A percentile compares a stretch with the other conserved stretches of the same genome.
Evolutionary conservation across 305 asterid species (phyloP).

Genomic region (Euphrasia arctica): DNA sequence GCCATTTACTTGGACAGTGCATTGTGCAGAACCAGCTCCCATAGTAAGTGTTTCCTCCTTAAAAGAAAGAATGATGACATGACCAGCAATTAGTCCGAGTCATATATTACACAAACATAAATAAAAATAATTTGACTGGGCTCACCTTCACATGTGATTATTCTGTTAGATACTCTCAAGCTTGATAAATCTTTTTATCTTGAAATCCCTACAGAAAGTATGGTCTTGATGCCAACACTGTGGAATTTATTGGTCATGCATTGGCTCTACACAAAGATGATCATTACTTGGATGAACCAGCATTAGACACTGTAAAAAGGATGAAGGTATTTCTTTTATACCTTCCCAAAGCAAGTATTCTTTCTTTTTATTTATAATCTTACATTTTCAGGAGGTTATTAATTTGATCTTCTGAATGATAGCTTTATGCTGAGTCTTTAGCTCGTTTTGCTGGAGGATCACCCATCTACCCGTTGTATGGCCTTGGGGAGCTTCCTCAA

Average conservation of each 20-base stretch:
- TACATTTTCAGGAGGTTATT: background rate
- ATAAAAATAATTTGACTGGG: background rate
- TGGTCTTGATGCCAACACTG: no score
- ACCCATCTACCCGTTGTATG: conserved; percentile 93
- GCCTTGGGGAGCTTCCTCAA: no score
- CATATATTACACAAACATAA: background rate
- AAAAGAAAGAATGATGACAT: conserved; percentile 7
- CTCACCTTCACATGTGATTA: conserved; percentile 4
- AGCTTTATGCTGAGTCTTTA: conserved; percentile 93
- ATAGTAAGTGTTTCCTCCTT: conserved; percentile 6
- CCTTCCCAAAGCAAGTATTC: conserved; percentile 18
- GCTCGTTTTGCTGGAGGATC: conserved; percentile 94
- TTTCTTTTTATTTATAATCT: background rate
- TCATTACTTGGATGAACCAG: conserved; percentile 78
- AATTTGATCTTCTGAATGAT: conserved; percentile 22
- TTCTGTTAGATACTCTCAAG: conserved; percentile 1
- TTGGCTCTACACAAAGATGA: conserved; percentile 92
- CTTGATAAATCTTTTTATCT: conserved; percentile 8
- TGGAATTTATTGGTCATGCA: conserved; percentile 50
- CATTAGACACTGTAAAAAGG: conserved; percentile 84
- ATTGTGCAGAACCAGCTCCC: conserved; percentile 10
- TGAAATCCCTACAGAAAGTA: conserved; percentile 49
- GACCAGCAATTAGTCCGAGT: conserved; percentile 8
- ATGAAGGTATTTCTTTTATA: conserved; percentile 57
- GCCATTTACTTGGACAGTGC: background rate